Conservation (phyloP, 768 basidiomycete species). For the Mycena galericulata region DNA sequence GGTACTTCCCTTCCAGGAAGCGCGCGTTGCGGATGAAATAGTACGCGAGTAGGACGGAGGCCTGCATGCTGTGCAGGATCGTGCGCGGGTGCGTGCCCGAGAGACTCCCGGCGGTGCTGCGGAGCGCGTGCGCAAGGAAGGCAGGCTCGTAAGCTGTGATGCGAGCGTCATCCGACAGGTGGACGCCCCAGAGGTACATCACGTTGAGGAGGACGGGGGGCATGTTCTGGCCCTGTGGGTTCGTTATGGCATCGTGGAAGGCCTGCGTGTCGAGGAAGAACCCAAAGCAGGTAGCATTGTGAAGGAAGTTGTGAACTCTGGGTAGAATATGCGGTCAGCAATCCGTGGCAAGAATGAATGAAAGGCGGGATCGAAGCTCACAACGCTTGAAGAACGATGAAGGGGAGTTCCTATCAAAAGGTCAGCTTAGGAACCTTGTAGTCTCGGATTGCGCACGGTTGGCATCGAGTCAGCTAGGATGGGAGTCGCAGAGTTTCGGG, state of each 20-base stretch:
- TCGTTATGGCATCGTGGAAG: constrained; percentile 46
- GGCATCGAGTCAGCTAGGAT: constrained; percentile 1
- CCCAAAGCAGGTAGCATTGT: constrained; percentile 53
- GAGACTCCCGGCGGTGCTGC: constrained; percentile 45
- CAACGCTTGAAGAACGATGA: constrained; percentile 30
- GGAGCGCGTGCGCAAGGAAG: constrained; percentile 50
- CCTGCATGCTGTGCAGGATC: constrained; percentile 50
- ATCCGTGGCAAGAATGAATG: not conserved
- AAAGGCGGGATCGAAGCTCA: not conserved
- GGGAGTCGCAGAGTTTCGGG: not conserved
- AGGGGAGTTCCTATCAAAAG: constrained; percentile 23
- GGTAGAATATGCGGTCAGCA: no score
- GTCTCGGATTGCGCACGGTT: constrained; percentile 3
- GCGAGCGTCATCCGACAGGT: constrained; percentile 38
- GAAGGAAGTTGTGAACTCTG: constrained; percentile 46
- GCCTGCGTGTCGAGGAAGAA: constrained; percentile 59
- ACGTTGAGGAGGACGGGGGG: constrained; percentile 43
- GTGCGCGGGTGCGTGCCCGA: constrained; percentile 46
- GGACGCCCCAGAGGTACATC: constrained; percentile 41
- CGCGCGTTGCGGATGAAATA: constrained; percentile 58
- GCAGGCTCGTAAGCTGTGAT: constrained; percentile 43
- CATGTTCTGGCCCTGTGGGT: constrained; percentile 13
- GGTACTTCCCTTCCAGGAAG: constrained; percentile 55
- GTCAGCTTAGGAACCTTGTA: not conserved
- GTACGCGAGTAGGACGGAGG: constrained; percentile 57